phyloP scores from a whole-genome alignment of 139 green algal species.

The Chlorella ohadii region DNA sequence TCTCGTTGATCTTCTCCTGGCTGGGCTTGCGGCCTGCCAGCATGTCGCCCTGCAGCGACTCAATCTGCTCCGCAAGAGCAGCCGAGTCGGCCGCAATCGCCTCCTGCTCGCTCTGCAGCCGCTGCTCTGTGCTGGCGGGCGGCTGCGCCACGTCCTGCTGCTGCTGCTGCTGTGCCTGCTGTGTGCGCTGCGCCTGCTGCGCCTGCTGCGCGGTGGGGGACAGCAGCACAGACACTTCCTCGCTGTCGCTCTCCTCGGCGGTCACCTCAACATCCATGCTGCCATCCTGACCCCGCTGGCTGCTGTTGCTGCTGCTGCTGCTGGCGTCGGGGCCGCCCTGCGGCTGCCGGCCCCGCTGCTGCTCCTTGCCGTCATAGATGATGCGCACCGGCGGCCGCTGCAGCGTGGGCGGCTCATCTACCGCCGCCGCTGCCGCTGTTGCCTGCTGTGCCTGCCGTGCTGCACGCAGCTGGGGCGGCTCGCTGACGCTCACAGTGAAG shows the following conservation, averaged over 20 bases:
- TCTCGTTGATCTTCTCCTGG: neutral
- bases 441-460: neutral
- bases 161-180: constrained; percentile 10
- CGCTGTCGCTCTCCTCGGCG: constrained; percentile 12
- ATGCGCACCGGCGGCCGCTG: constrained; percentile 30
- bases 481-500: constrained; percentile 50
- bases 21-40: neutral
- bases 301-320: constrained; percentile 13
- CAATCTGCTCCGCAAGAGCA: neutral
- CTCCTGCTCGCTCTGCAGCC: neutral
- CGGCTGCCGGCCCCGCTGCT: neutral
- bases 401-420: neutral
- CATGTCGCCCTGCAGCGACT: neutral
- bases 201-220: neutral
- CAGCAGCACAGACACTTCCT: constrained; percentile 11
- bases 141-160: neutral
- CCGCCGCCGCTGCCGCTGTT: neutral
- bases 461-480: neutral
- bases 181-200: constrained; percentile 10
- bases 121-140: too few species aligned
- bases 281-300: neutral
- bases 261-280: neutral
- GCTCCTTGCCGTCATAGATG: constrained; percentile 24
- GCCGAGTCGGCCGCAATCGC: neutral
- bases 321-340: neutral